phyloP scores from a whole-genome alignment of 257 asterid species.

The Lantana camara region DNA sequence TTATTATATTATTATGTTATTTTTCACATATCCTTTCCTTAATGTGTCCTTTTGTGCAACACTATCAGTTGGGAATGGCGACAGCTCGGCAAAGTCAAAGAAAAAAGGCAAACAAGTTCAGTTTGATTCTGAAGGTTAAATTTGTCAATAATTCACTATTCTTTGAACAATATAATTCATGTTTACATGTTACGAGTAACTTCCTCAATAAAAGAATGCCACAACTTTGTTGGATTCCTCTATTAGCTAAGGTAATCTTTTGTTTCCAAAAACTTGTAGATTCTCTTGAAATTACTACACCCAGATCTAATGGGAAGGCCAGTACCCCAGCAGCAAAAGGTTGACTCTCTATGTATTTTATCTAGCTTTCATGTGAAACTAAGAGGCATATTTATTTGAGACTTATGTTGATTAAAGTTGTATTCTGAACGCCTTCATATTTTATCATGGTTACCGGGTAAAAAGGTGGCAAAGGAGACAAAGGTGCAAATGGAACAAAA shows the following conservation, averaged over 20 bases:
- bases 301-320: slow-evolving; percentile 51
- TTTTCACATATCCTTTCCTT: neutral
- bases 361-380: slow-evolving; percentile 22
- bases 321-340: slow-evolving; percentile 44
- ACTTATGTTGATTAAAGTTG: slow-evolving; percentile 8
- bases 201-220: neutral
- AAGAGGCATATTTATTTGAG: slow-evolving; percentile 15
- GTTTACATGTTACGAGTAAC: neutral
- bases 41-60: slow-evolving; percentile 28
- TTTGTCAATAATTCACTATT: neutral
- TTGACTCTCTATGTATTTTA: slow-evolving; percentile 24
- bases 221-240: slow-evolving; percentile 6
- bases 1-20: neutral
- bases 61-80: slow-evolving; percentile 52
- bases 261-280: slow-evolving; percentile 36
- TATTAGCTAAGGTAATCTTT: slow-evolving; percentile 19
- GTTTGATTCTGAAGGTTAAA: slow-evolving; percentile 63
- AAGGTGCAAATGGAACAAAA: slow-evolving; percentile 49
- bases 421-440: slow-evolving; percentile 16
- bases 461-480: slow-evolving; percentile 71
- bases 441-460: slow-evolving; percentile 38
- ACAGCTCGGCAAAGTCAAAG: slow-evolving; percentile 47
- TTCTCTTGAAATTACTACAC: slow-evolving; percentile 33
- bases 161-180: neutral
- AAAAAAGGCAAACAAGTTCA: slow-evolving; percentile 72